phyloP scores from a whole-genome alignment of 2,329 filamentous ascomycete species.

The Arthrinium puccinioides region DNA sequence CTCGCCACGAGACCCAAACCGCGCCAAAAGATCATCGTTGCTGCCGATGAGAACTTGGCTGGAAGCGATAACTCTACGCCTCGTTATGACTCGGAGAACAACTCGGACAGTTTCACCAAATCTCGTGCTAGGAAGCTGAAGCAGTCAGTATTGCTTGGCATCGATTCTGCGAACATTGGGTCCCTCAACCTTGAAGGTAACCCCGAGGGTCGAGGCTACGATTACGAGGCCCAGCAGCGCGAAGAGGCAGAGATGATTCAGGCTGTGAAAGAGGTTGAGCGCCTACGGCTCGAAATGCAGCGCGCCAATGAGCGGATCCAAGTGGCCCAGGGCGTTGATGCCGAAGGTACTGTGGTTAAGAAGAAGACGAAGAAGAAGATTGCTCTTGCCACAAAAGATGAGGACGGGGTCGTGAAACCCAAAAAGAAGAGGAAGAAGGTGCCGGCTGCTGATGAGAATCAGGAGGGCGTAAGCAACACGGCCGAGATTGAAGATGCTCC shows the following conservation, averaged over 20 bases:
- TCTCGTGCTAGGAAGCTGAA: conserved; percentile 44
- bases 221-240: conserved; percentile 59
- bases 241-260: conserved; percentile 85
- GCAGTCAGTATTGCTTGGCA: conserved; percentile 61
- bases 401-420: conserved; percentile 22
- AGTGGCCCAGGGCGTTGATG: conserved; percentile 59
- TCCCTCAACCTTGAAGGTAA: conserved; percentile 61
- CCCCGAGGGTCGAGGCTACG: conserved; percentile 28
- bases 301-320: conserved; percentile 69
- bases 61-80: conserved; percentile 42
- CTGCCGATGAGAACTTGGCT: conserved; percentile 65
- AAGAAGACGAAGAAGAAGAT: conserved; percentile 62
- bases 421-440: conserved; percentile 48
- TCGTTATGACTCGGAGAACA: conserved; percentile 48
- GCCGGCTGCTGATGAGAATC: conserved; percentile 12
- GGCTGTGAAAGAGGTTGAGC: conserved; percentile 84
- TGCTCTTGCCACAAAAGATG: conserved; percentile 21
- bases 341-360: conserved; percentile 58
- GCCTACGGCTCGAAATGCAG: conserved; percentile 82
- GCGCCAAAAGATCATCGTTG: conserved; percentile 58
- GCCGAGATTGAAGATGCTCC: conserved; percentile 5
- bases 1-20: conserved; percentile 30
- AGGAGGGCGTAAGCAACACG: conserved; percentile 14
- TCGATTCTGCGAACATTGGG: conserved; percentile 79
- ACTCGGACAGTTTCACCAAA: conserved; percentile 41